Conservation (phyloP, 1,284 basidiomycete species). For the Apiotrichum sp. region DNA sequence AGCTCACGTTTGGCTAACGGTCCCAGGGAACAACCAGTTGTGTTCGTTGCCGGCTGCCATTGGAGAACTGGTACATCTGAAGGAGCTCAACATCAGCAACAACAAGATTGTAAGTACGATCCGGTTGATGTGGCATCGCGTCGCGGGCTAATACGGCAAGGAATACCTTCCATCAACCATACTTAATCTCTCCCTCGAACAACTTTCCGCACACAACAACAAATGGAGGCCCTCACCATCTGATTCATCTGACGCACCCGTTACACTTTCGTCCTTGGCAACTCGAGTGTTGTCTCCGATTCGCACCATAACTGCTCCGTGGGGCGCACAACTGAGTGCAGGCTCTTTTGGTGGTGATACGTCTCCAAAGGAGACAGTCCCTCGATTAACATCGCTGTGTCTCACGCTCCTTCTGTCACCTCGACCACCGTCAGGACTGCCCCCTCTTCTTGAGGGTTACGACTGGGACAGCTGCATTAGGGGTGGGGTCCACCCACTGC, state of each 20-base stretch:
- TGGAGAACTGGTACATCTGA: constrained; percentile 35
- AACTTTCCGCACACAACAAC: constrained; percentile 28
- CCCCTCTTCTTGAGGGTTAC: constrained; percentile 33
- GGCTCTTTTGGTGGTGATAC: too few relatives aligned
- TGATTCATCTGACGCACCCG: not conserved
- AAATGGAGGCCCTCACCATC: constrained; percentile 9
- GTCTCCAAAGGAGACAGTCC: constrained; percentile 3
- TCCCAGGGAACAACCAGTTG: constrained; percentile 36
- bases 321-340: too few relatives aligned
- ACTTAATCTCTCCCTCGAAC: constrained; percentile 28
- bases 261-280: not conserved
- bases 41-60: constrained; percentile 41
- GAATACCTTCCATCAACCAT: constrained; percentile 42
- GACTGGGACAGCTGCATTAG: constrained; percentile 26
- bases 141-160: constrained; percentile 12
- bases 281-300: constrained; percentile 1
- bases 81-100: constrained; percentile 42
- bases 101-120: constrained; percentile 41
- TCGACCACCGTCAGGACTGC: constrained; percentile 24
- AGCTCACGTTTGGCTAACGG: not conserved
- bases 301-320: not conserved
- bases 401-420: constrained; percentile 37
- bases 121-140: not conserved
- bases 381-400: constrained; percentile 32
- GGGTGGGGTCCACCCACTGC: constrained; percentile 29